Evolutionary conservation across 352 stramenopile species (phyloP).

Genomic region (Elongisporangium undulatum): DNA sequence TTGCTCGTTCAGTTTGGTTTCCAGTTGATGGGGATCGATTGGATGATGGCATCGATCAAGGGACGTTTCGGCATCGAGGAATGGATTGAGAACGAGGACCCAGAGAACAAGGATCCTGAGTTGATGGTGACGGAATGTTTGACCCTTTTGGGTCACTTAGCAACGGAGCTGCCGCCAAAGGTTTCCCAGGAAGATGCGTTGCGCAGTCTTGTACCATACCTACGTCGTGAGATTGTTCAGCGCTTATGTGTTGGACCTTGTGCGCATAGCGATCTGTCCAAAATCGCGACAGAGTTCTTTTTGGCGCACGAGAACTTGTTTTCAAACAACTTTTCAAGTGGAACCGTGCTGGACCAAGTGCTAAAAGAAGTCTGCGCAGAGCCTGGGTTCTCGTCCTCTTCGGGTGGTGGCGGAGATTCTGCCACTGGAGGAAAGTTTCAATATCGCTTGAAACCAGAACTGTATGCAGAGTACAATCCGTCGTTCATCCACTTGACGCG

Average conservation of each 20-base stretch:
- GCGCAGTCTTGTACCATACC: conserved; percentile 59
- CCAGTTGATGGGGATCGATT: conserved; percentile 67
- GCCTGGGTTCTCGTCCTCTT: conserved; percentile 14
- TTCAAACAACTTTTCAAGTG: conserved; percentile 61
- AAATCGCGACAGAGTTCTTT: conserved; percentile 84
- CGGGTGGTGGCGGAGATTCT: conserved; percentile 21
- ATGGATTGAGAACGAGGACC: conserved; percentile 40
- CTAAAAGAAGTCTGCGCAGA: conserved; percentile 71
- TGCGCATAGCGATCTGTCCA: conserved; percentile 80
- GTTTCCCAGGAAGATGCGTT: conserved; percentile 38
- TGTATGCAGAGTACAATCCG: conserved; percentile 82
- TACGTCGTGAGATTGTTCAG: conserved; percentile 75
- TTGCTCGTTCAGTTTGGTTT: conserved; percentile 78
- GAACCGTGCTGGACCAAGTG: conserved; percentile 64
- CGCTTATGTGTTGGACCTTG: conserved; percentile 77
- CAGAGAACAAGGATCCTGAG: conserved; percentile 43
- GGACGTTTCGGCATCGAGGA: conserved; percentile 61
- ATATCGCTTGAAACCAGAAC: conserved; percentile 78
- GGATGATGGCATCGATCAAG: conserved; percentile 71
- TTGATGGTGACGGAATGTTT: conserved; percentile 82
- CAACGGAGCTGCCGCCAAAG: conserved; percentile 71
- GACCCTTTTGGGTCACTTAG: conserved; percentile 66
- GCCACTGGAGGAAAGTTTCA: conserved; percentile 52
- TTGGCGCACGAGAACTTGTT: conserved; percentile 72
- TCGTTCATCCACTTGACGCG: conserved; percentile 84